Conservation (phyloP, 768 basidiomycete genomes). For the Auricularia cornea region DNA sequence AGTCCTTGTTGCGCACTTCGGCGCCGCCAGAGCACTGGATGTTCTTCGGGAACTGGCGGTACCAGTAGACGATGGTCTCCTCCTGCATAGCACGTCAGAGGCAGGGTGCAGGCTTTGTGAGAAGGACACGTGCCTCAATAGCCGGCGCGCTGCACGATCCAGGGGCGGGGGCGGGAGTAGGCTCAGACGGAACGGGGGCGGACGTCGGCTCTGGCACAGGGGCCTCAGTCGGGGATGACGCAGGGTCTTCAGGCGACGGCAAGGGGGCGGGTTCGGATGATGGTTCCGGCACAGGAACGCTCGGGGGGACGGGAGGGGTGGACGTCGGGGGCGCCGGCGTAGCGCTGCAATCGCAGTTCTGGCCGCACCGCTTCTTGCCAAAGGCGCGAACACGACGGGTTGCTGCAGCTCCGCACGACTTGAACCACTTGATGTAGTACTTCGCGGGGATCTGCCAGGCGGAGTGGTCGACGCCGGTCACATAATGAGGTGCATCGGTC, state of each 20-base stretch:
- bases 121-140: not conserved
- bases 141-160: not conserved
- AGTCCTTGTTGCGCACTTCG: not conserved
- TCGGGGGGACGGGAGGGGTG: not conserved
- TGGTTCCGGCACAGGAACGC: not conserved
- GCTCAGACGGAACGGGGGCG: not conserved
- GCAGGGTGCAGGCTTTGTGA: not conserved
- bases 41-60: constrained; percentile 1
- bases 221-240: not conserved
- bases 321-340: not conserved
- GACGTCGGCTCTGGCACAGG: not conserved
- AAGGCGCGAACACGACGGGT: not conserved
- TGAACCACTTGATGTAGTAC: constrained; percentile 5
- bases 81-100: not conserved
- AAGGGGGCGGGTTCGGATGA: not conserved
- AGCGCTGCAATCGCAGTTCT: not conserved
- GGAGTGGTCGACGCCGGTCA: constrained; percentile 4
- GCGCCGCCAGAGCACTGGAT: constrained; percentile 1
- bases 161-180: not conserved
- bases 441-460: constrained; percentile 1
- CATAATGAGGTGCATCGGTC: not conserved
- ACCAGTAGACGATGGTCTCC: constrained; percentile 3
- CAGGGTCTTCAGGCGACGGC: not conserved
- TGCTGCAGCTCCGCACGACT: not conserved
- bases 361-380: not conserved